Base-by-base conservation (phyloP, 164 flowering plant genomes). In the Berberis thunbergii region DNA sequence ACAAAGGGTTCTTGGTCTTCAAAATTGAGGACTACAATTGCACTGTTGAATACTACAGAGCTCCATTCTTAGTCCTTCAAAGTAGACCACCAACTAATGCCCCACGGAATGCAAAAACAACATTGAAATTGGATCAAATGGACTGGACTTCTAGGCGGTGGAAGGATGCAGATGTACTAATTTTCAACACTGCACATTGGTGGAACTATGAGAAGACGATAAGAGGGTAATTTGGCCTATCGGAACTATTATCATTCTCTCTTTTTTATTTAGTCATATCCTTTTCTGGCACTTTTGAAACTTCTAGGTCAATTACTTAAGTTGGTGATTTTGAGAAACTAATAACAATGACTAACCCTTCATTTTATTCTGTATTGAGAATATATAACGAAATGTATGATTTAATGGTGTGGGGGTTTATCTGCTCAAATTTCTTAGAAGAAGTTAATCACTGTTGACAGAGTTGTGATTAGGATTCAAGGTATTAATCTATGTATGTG, bases 141-240 rank as follows among this genome's bases (percentile, higher is more conserved):
- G 99, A 95, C 65, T 95, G 99, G 97, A 86, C 53, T 48, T 78
- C 89, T 46, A 64, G 11, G 13, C 75, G 73, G 66, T 95, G 99
- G 99, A 88, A 52, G 66, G 84, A 82, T 76, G 97, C 98, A 6
- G 99, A 95, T 80, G 63, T 89, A n/a, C 68, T 95, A 50, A 65
- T 95, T 43, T 80, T 91, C 70, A 95, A 95, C 75, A 81, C 92
- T 0, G 98, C 97, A 41, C 99, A 95, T 66, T 95, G 99, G 99
- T 95, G 98, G 97, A 95, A 91, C 72, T 76, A 83, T 64, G 99
- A 86, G 84, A 95, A 91, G 79, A 95, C 97, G 63, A 71, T 82
- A 2, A 81, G 88, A 78, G 85, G 83, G 99, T 95, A 84, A 74
- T n/a, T 68, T 52, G 4, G 10, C 55, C 13, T 50, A 49, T 45